Evolutionary conservation across 2,329 filamentous ascomycete species (phyloP).

Genomic region (Aureobasidium lini): DNA sequence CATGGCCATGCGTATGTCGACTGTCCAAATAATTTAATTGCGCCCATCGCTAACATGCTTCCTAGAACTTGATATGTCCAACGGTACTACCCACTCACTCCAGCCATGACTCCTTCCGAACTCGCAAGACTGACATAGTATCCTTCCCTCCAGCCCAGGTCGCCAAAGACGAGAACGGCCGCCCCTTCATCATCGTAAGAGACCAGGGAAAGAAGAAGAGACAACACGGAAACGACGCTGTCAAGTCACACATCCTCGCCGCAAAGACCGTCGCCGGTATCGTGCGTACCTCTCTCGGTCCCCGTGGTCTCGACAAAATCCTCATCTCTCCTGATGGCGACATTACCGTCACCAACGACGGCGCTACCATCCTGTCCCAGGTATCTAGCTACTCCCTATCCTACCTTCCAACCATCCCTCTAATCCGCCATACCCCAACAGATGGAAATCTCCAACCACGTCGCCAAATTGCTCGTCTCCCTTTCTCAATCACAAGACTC

Average conservation of each 20-base stretch:
- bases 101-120: not conserved
- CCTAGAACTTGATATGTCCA: slow-evolving; percentile 73
- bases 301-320: slow-evolving; percentile 96
- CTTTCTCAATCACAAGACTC: slow-evolving; percentile 98
- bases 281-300: slow-evolving; percentile 93
- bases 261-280: slow-evolving; percentile 94
- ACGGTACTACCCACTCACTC: slow-evolving; percentile 51
- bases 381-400: slow-evolving; percentile 27
- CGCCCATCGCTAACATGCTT: slow-evolving; percentile 22
- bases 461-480: slow-evolving; percentile 92
- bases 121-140: not conserved
- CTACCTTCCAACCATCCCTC: not conserved
- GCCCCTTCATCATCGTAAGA: slow-evolving; percentile 96
- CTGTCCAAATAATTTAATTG: slow-evolving; percentile 12
- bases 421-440: slow-evolving; percentile 30
- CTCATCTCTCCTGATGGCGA: slow-evolving; percentile 97
- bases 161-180: slow-evolving; percentile 94
- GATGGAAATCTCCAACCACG: slow-evolving; percentile 99
- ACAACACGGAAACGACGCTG: slow-evolving; percentile 90
- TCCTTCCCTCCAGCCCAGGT: slow-evolving; percentile 49
- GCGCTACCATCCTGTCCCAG: slow-evolving; percentile 88
- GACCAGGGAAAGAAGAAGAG: slow-evolving; percentile 98
- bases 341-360: slow-evolving; percentile 98
- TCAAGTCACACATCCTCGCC: slow-evolving; percentile 96
- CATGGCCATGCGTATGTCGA: slow-evolving; percentile 54